Conservation (phyloP, 495 filamentous ascomycete species). For the Neurospora terricola region DNA sequence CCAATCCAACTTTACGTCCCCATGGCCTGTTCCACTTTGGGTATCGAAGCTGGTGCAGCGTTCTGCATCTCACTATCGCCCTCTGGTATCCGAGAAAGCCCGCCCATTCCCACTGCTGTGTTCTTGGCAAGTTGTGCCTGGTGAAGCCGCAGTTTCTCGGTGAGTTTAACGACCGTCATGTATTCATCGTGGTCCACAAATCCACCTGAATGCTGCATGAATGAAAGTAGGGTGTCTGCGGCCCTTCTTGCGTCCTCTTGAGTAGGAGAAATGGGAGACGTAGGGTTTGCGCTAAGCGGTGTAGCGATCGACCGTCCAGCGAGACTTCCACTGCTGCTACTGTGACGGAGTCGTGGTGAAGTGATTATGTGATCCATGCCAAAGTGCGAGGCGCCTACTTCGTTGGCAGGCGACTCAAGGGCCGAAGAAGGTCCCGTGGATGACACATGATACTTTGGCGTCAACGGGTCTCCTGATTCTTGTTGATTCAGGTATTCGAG, state of each 20-base stretch:
- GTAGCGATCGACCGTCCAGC: constrained; percentile 35
- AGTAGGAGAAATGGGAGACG: constrained; percentile 56
- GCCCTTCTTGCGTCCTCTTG: constrained; percentile 84
- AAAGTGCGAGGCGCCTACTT: constrained; percentile 39
- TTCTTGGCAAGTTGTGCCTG: constrained; percentile 46
- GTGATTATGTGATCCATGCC: constrained; percentile 44
- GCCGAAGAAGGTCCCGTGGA: constrained; percentile 47
- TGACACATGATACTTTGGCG: constrained; percentile 52
- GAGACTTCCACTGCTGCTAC: constrained; percentile 44
- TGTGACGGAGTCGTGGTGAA: constrained; percentile 43
- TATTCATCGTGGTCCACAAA: constrained; percentile 76
- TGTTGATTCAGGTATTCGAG: constrained; percentile 60
- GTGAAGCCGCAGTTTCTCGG: constrained; percentile 74
- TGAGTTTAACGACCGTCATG: constrained; percentile 70
- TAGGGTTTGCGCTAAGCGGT: constrained; percentile 31
- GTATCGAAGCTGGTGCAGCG: constrained; percentile 5
- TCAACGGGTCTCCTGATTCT: constrained; percentile 51
- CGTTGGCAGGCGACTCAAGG: constrained; percentile 62
- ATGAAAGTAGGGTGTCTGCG: constrained; percentile 75
- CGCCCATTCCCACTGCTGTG: constrained; percentile 44
- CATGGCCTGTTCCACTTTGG: constrained; percentile 16
- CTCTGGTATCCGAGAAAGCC: constrained; percentile 58
- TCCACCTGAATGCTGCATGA: constrained; percentile 62
- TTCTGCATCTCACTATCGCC: constrained; percentile 44
- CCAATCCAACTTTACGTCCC: constrained; percentile 1